Base-by-base conservation (phyloP, 202 grass and related monocot species). In the Dendrocalamus latiflorus region DNA sequence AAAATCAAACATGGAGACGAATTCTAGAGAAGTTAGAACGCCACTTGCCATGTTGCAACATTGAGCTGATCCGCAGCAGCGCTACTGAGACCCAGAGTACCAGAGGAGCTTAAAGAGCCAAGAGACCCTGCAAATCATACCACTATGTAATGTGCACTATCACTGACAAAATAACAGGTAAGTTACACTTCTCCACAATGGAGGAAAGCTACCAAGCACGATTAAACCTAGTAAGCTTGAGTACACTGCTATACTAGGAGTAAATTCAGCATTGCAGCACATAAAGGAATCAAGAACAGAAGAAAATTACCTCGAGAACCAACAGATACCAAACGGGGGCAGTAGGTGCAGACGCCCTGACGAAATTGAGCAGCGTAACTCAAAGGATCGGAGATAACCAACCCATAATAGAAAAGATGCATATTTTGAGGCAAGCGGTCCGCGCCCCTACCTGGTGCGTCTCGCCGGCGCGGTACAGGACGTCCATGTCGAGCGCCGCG, bases 311-410 rank as follows among this genome's bases (percentile, higher is more conserved):
- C 93, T 88, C 90, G 91, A 79, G 80, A 87, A 41, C 91, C 91
- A 7, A 95, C 79, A 3, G 96, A 95, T 42, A 98, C 78, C 86
- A 98, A 36, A 48, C 96, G 88, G 63, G 96, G 96, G 81, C 83
- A 90, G 73, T 95, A 95, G 44, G 93, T 95, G 16, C 76, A 73
- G 2, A 86, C 59, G 21, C 96, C 93, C 96, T 95, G 91, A 69
- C 65, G 44, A 98, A 80, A 18, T 70, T 9, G 20, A 73, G 70
- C 59, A 28, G 22, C 41, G 65, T 80, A 36, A 73, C 26, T 67
- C 37, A 75, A 67, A 12, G 39, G 17, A 59, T 20, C 57, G 44
- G 12, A 49, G 44, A 60, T 45, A 36, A 8, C 12, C 14, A 70
- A 47, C 41, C 10, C 20, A 12, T 10, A 59, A 15, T 6, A 17